Percentiles rank a stretch among this genome's conserved stretches.
Evolutionary conservation across 495 filamentous ascomycete genomes (phyloP).

Genomic region (Penicillium subrubescens): DNA sequence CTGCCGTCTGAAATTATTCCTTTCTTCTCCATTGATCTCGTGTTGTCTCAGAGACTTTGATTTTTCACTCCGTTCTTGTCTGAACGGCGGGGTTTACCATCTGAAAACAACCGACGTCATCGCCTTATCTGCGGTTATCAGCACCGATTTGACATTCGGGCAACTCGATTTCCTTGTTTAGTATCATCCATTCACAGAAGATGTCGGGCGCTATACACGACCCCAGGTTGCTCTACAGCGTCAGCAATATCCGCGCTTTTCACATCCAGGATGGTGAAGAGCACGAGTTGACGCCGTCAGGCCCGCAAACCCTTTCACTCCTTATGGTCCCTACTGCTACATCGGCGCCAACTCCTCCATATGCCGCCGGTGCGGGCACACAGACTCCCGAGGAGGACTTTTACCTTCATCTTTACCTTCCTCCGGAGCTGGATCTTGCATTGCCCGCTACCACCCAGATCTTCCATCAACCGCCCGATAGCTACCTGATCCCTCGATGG

Average conservation of each 20-base stretch:
- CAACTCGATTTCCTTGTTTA: constrained; percentile 3
- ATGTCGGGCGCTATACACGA: constrained; percentile 49
- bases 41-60: neutral
- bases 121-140: constrained; percentile 24
- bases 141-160: constrained; percentile 6
- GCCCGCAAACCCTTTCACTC: constrained; percentile 84
- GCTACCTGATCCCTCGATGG: constrained; percentile 92
- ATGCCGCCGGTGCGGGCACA: constrained; percentile 38
- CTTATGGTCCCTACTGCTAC: constrained; percentile 91
- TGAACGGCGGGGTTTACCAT: neutral
- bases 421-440: constrained; percentile 89
- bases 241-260: constrained; percentile 81
- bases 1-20: constrained; percentile 4
- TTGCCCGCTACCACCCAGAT: constrained; percentile 92
- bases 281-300: constrained; percentile 76
- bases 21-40: constrained; percentile 8
- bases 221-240: constrained; percentile 79
- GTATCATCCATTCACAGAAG: neutral
- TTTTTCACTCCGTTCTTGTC: neutral
- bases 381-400: constrained; percentile 78
- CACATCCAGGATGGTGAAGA: constrained; percentile 89
- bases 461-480: constrained; percentile 85
- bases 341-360: constrained; percentile 63
- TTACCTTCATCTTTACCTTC: constrained; percentile 90
- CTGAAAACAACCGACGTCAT: constrained; percentile 15